Percentiles rank a stretch among this genome's conserved stretches.
Conservation (phyloP, 805 yeast genomes). For the Grigorovia transvaalensis region DNA sequence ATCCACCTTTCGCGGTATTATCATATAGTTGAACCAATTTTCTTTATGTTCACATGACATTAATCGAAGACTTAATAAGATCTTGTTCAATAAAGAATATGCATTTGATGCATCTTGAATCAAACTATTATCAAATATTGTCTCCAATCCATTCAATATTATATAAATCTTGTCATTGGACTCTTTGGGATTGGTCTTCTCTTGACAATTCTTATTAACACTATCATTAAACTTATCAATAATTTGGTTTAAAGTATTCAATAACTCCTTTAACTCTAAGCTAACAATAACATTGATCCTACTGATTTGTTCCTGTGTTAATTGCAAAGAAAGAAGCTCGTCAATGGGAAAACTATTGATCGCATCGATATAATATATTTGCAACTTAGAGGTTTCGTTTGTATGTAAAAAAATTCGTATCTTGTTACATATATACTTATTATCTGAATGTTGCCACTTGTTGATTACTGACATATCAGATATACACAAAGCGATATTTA, state of each 20-base stretch:
- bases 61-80: constrained; percentile 15
- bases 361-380: constrained; percentile 24
- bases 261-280: constrained; percentile 20
- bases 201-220: background rate
- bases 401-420: background rate
- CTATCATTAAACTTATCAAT: background rate
- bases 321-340: constrained; percentile 12
- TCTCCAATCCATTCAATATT: constrained; percentile 19
- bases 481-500: background rate
- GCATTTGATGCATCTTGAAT: constrained; percentile 11
- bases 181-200: constrained; percentile 1
- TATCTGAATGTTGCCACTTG: background rate
- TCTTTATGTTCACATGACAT: background rate
- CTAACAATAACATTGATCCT: constrained; percentile 20
- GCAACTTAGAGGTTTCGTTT: background rate
- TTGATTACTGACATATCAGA: background rate
- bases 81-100: constrained; percentile 16
- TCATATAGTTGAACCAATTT: background rate
- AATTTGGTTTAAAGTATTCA: constrained; percentile 7
- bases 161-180: constrained; percentile 3
- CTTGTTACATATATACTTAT: background rate
- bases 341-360: constrained; percentile 23
- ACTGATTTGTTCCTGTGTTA: constrained; percentile 7
- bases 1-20: background rate
- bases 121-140: constrained; percentile 22